Base-by-base conservation (phyloP, 768 basidiomycete genomes). In the Mycena maculata region DNA sequence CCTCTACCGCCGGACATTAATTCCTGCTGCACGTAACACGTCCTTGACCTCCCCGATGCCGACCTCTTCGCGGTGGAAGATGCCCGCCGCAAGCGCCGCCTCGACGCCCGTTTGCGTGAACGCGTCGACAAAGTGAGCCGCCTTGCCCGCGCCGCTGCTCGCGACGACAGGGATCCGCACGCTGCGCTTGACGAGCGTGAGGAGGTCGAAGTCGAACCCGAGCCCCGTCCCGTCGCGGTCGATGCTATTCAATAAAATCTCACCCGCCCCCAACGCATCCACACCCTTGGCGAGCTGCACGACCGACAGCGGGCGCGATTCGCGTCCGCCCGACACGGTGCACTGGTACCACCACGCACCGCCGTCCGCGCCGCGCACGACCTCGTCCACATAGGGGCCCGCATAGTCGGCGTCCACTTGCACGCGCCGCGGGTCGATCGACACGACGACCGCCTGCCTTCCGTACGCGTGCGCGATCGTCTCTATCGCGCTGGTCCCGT, bases 291-390 rank as follows among this genome's bases (percentile, higher is more conserved):
- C 94, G n/a, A 99, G 88, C 78, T 99, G 90, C 23, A 94, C 88
- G 45, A 90, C 97, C 16, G 97, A 98, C 33, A 99, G 80, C 38
- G 88, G 89, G 15, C 95, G 89, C 25, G 83, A 70, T 76, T 95
- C 92, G 31, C 98, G 90, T 16, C 98, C 98, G 41, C 98, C 97
- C 1, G 91, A 93, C 50, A 98, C 93, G 13, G 98, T 99, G 78
- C 98, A 99, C 76, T 96, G 95, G 79, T 99, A 99, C 98, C 97
- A 99, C 96, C 98, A 99, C 45, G 89, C 91, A 75, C 88, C 90
- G 45, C 88, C 90, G 58, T 84, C 80, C 69, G 92, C 92, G 1
- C 86, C 84, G 60, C 76, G 79, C 28, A 94, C 77, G 23, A 94
- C 77, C 75, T 94, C 93, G 30, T 82, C 78, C 70, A 77, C 83